Conservation (phyloP, 192 early-diverging fungal genomes). For the Linnemannia zychae region DNA sequence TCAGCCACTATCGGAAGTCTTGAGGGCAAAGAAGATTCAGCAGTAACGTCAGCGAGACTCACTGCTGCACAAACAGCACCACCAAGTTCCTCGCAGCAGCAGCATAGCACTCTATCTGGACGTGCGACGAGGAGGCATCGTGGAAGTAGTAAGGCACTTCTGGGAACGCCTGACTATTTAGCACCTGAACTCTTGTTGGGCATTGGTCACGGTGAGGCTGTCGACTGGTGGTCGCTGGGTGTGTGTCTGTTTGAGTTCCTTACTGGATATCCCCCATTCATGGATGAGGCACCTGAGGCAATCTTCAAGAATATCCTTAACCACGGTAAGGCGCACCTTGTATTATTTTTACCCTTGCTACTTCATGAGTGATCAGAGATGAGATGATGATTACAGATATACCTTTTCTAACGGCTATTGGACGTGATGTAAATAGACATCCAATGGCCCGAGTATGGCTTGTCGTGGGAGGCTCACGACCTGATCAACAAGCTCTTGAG, state of each 20-base stretch:
- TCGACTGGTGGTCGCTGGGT: slow-evolving; percentile 98
- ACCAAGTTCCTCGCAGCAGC: slow-evolving; percentile 14
- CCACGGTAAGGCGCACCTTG: slow-evolving; percentile 50
- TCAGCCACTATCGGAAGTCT: not conserved
- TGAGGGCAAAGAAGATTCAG: not conserved
- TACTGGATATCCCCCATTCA: slow-evolving; percentile 91
- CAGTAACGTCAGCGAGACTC: not conserved
- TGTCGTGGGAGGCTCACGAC: slow-evolving; percentile 76
- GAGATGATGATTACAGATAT: no score
- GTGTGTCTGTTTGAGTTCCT: slow-evolving; percentile 94
- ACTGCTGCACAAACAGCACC: slow-evolving; percentile 5
- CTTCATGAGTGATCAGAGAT: no score
- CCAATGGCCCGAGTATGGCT: slow-evolving; percentile 73
- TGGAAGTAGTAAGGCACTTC: slow-evolving; percentile 63
- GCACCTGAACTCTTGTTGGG: slow-evolving; percentile 94
- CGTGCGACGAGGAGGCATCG: slow-evolving; percentile 45
- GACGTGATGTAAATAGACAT: slow-evolving; percentile 55
- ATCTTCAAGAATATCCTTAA: slow-evolving; percentile 94
- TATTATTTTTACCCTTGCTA: no score
- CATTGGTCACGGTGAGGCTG: slow-evolving; percentile 84
- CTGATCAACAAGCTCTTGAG: slow-evolving; percentile 82
- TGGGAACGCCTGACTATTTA: slow-evolving; percentile 95
- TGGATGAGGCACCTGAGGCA: slow-evolving; percentile 84
- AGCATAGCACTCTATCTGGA: slow-evolving; percentile 4
- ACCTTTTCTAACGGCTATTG: not conserved